Base-by-base conservation (phyloP, 2,329 filamentous ascomycete genomes). In the Cercospora sesami region DNA sequence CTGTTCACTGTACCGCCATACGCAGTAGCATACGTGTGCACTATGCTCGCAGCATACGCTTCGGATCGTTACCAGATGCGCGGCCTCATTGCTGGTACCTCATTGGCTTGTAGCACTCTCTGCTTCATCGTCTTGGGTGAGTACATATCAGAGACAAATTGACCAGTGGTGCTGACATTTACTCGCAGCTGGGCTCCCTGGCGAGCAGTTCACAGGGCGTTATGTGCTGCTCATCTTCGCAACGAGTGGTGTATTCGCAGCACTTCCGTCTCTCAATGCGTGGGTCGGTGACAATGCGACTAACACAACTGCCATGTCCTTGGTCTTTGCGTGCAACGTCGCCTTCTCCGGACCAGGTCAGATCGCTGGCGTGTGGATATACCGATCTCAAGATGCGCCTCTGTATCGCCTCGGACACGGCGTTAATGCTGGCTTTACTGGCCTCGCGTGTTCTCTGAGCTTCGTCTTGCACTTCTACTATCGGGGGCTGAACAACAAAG, bases 1-100 rank as follows among this genome's bases (percentile, higher is more conserved):
- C 71, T 78, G 16, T 71, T 79, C 60, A 78, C 75, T 3, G 75
- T 78, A 2, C 77, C 77, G 1, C 76, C 76, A 0, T 79, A 76
- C 68, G 73, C 75, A 7, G 68, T 71, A 6, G 71, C 68, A 23
- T 74, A 88, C 69, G 51, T 86, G 1, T 82, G 86, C 0, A 90
- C 62, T 16, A 36, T 64, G 26, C 31, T 64, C n/a, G 62, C 57
- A 23, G 36, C 36, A 39, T n/a, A 39, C 16, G 36, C 36, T n/a
- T 39, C 36, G 36, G 36, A 39, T 39, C 36, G 36, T 7, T 39
- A 39, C 36, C 14, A 39, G 36, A 39, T 39, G 36, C 36, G 36
- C 36, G 36, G 36, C 36, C 36, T 39, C 36, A 39, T 39, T 39
- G 36, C 36, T 39, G 36, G 36, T 39, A 39, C 36, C 16, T 39